Percentiles rank a stretch among this genome's conserved stretches.
These are phyloP conservation scores for Botrytis porri DNA, from an alignment of 2,329 filamentous ascomycete genomes.

Conservation along the genomic window DNA sequence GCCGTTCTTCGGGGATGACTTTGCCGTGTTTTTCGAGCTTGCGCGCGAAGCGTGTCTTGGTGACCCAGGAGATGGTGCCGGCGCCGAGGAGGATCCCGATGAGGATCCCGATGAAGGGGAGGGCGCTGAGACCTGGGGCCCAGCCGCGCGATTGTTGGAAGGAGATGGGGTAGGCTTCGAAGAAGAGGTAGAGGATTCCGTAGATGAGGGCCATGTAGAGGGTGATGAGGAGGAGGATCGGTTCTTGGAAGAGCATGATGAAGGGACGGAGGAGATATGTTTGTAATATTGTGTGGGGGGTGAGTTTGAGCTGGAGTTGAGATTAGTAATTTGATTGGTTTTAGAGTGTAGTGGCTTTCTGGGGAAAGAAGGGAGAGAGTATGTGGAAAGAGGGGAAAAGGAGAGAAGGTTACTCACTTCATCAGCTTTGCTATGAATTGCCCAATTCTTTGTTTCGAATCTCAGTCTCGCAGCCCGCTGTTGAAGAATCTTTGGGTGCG, in stretches of 20 bases:
- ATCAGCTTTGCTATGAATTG: constrained; percentile 37
- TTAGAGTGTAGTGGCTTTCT: constrained; percentile 48
- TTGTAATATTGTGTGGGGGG: constrained; percentile 43
- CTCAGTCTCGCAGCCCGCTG: constrained; percentile 48
- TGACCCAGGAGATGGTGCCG: constrained; percentile 56
- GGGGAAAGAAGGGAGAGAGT: constrained; percentile 62
- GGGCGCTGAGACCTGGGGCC: constrained; percentile 40
- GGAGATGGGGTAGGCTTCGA: constrained; percentile 47
- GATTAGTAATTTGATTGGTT: not conserved
- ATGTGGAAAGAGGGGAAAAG: constrained; percentile 64
- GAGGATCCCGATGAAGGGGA: constrained; percentile 29
- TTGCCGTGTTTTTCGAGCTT: constrained; percentile 66
- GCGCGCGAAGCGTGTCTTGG: constrained; percentile 64
- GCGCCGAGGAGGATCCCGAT: constrained; percentile 72
- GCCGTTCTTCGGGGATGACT: constrained; percentile 63
- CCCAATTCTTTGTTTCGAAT: constrained; percentile 41
- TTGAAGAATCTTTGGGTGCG: constrained; percentile 42
- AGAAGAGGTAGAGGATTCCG: constrained; percentile 41
- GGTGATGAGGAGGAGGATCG: constrained; percentile 33
- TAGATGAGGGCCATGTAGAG: constrained; percentile 33
- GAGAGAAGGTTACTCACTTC: constrained; percentile 55
- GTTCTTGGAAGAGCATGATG: constrained; percentile 40
- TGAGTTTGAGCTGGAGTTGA: constrained; percentile 47
- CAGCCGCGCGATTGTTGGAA: constrained; percentile 44
- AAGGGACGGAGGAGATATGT: constrained; percentile 40